Evolutionary conservation across 208 protist species (phyloP).

Genomic region (Crithidia fasciculata): DNA sequence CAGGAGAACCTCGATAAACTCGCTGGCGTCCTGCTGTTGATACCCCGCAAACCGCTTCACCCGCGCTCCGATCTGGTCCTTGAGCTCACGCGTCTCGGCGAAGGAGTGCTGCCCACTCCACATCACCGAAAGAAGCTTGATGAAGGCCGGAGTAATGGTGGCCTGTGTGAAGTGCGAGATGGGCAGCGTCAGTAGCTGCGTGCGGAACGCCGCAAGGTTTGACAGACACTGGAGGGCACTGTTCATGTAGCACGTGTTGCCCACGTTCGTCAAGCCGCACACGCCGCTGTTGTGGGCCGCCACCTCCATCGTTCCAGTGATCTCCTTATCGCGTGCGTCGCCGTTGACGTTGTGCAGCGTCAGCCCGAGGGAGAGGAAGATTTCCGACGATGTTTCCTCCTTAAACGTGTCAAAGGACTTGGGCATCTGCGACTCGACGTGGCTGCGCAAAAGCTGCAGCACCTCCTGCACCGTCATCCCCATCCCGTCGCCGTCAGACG

Average conservation of each 20-base stretch:
- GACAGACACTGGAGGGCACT: slow-evolving; percentile 88
- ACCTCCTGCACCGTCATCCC: slow-evolving; percentile 34
- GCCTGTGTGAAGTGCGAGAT: slow-evolving; percentile 64
- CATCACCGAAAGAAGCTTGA: slow-evolving; percentile 57
- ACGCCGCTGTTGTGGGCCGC: slow-evolving; percentile 47
- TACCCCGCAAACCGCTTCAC: slow-evolving; percentile 70
- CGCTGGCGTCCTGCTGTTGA: slow-evolving; percentile 88
- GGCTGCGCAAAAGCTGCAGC: slow-evolving; percentile 20
- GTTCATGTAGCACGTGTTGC: slow-evolving; percentile 95
- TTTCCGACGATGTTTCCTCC: slow-evolving; percentile 12
- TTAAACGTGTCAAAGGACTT: slow-evolving; percentile 16
- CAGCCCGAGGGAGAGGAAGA: slow-evolving; percentile 31
- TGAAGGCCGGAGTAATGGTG: slow-evolving; percentile 51
- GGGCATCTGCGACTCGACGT: slow-evolving; percentile 32
- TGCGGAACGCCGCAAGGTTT: slow-evolving; percentile 80
- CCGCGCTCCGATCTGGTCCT: slow-evolving; percentile 54
- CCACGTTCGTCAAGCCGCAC: slow-evolving; percentile 87
- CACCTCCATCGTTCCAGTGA: slow-evolving; percentile 36
- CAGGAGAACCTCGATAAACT: slow-evolving; percentile 91
- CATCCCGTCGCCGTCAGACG: slow-evolving; percentile 32
- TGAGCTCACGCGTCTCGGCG: slow-evolving; percentile 61
- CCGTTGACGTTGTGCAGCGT: slow-evolving; percentile 30
- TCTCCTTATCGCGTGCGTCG: slow-evolving; percentile 23
- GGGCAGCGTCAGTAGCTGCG: slow-evolving; percentile 62
- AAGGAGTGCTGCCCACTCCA: slow-evolving; percentile 56